Evolutionary conservation across 805 yeast species (phyloP).

Genomic region (Torulaspora indica): DNA sequence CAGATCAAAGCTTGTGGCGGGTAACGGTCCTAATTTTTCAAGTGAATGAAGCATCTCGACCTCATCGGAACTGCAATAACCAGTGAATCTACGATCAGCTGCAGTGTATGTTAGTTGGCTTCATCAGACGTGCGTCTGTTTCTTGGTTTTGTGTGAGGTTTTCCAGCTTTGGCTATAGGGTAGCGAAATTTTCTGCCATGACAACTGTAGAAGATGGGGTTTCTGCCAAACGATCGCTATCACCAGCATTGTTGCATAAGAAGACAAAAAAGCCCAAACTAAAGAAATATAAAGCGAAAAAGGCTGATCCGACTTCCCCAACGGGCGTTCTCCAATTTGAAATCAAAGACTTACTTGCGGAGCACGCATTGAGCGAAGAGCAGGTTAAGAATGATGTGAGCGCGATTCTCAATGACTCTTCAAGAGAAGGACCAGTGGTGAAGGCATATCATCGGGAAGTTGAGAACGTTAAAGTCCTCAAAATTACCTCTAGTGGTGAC

Average conservation of each 20-base stretch:
- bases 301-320: slow-evolving; percentile 71
- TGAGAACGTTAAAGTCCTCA: slow-evolving; percentile 51
- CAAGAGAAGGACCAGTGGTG: slow-evolving; percentile 34
- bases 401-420: slow-evolving; percentile 54
- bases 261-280: slow-evolving; percentile 36
- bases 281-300: slow-evolving; percentile 57
- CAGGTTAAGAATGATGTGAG: slow-evolving; percentile 63
- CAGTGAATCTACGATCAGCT: background rate
- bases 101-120: slow-evolving; percentile 1
- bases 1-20: background rate
- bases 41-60: slow-evolving; percentile 2
- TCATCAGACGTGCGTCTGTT: background rate
- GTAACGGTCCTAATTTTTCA: slow-evolving; percentile 4
- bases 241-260: slow-evolving; percentile 8
- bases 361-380: slow-evolving; percentile 40
- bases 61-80: slow-evolving; percentile 3
- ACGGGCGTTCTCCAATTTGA: slow-evolving; percentile 74
- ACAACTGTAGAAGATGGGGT: background rate
- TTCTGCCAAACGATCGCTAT: slow-evolving; percentile 8
- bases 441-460: slow-evolving; percentile 55
- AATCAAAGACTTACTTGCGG: slow-evolving; percentile 53
- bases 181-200: slow-evolving; percentile 2
- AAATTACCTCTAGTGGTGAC: slow-evolving; percentile 75
- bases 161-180: background rate
- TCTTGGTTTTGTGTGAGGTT: background rate